Evolutionary conservation across 805 yeast genomes (phyloP).

Genomic region (Naumovozyma dairenensis): DNA sequence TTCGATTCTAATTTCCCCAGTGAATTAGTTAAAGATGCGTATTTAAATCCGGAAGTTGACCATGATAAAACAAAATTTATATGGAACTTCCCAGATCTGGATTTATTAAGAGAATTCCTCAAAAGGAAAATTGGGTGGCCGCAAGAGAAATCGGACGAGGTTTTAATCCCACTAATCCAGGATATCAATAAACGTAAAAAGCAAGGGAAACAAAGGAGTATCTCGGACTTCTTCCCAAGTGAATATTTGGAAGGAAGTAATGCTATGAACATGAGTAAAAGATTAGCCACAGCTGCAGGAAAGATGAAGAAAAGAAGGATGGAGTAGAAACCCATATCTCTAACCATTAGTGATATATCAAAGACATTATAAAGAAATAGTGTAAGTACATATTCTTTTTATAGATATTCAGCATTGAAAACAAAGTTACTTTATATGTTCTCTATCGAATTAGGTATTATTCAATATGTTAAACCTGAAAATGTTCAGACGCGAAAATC

Average conservation of each 20-base stretch:
- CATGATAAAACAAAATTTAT: constrained; percentile 63
- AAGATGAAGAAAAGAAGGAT: constrained; percentile 31
- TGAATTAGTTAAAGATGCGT: constrained; percentile 58
- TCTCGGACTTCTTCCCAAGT: constrained; percentile 60
- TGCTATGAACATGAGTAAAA: constrained; percentile 44
- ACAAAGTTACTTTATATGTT: too few species aligned
- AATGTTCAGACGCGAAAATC: too few species aligned
- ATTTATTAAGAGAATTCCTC: constrained; percentile 61
- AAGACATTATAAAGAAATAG: too few species aligned
- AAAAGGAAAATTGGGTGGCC: constrained; percentile 72
- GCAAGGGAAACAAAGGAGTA: constrained; percentile 46
- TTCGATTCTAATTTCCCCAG: constrained; percentile 65
- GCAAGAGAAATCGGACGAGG: constrained; percentile 64
- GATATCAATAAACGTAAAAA: constrained; percentile 58
- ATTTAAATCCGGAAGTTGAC: constrained; percentile 75
- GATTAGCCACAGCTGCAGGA: constrained; percentile 49
- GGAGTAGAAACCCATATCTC: too few species aligned
- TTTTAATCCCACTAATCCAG: constrained; percentile 73
- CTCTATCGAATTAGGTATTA: too few species aligned
- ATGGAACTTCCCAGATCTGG: constrained; percentile 89
- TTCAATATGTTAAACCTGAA: too few species aligned
- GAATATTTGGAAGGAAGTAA: constrained; percentile 38
- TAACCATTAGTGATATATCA: too few species aligned
- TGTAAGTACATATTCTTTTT: too few species aligned
- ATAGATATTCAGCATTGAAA: not conserved